Base-by-base conservation (phyloP, 805 yeast species). In the Metschnikowia lachancei region DNA sequence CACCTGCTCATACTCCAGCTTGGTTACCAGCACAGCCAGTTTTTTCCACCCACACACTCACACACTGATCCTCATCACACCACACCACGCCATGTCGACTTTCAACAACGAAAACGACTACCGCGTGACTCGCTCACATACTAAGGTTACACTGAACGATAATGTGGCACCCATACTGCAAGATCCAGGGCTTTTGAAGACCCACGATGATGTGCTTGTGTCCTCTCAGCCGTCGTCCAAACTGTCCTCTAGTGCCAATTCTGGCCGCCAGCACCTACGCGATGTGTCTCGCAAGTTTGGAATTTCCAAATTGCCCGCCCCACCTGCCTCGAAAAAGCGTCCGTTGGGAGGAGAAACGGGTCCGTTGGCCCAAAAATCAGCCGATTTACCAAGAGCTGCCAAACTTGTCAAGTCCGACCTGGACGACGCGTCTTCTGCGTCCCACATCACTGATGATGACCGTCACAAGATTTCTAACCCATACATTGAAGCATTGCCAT, bases 101-200 rank as follows among this genome's bases (percentile, higher is more conserved):
- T 40, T 70, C 41, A 67, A 65, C 51, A 70, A 70, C 57, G 76
- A 71, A 53, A 71, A 71, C 55, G 73, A 69, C 36, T 66, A 58
- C 53, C 63, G 69, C 47, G 54, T 65, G 45, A 58, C 68, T 37
- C 60, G 72, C 43, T 59, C 71, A 17, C 43, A 54, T 22, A 37
- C 53, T 9, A 54, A 55, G 32, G 36, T 41, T 12, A 11, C 31
- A 3, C 31, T 9, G 20, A 18, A 12, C 22, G 22, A 11, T 11
- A 17, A 8, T 17, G 24, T 13, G 33, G 17, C 17, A 6, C 10
- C 33, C 7, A 18, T 39, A 13, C 28, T 12, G 36, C 43, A 32
- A 14, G 26, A 28, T 3, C 3, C 28, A 14, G 38, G 26, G 3
- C 8, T 35, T 20, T 18, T 16, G 29, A 30, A 30, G 36, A 29